These are phyloP conservation scores for Dothiorella sarmentorum DNA, from an alignment of 2,329 filamentous ascomycete genomes.

Conservation along the genomic window DNA sequence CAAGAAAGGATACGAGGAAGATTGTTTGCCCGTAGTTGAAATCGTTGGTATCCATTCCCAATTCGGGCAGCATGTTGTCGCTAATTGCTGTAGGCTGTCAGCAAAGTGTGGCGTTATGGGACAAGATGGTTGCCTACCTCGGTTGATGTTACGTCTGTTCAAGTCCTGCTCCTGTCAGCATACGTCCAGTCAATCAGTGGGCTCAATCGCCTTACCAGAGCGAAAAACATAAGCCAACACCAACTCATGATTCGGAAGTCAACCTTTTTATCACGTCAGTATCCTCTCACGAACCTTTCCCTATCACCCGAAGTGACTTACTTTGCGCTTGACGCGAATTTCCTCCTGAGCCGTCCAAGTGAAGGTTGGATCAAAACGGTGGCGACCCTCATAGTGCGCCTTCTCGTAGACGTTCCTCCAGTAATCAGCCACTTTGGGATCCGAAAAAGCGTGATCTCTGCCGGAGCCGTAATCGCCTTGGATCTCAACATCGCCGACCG, in stretches of 20 bases:
- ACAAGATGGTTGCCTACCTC: conserved; percentile 21
- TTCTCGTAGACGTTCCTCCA: conserved; percentile 55
- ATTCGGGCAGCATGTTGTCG: conserved; percentile 24
- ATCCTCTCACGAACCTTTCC: accelerated
- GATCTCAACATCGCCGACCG: background rate
- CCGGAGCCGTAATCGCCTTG: background rate
- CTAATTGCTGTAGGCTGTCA: conserved; percentile 3
- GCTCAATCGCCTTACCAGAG: too few species aligned
- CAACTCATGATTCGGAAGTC: conserved; percentile 26
- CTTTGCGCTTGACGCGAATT: conserved; percentile 41
- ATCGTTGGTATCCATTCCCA: conserved; percentile 29
- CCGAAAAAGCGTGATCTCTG: conserved; percentile 40
- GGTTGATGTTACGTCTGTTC: conserved; percentile 29
- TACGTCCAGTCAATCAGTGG: too few species aligned
- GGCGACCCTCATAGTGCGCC: conserved; percentile 49
- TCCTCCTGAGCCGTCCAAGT: conserved; percentile 34
- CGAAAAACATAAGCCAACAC: conserved; percentile 28
- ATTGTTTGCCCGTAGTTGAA: conserved; percentile 30
- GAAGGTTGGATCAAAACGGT: conserved; percentile 47
- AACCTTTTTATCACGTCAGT: conserved; percentile 17
- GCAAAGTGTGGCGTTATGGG: conserved; percentile 23
- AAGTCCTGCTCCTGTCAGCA: too few species aligned
- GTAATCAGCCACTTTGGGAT: conserved; percentile 51
- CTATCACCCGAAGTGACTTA: conserved; percentile 23
- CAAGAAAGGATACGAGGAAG: conserved; percentile 27